Evolutionary conservation across 768 basidiomycete species (phyloP).

Genomic region (Kwoniella europaea): DNA sequence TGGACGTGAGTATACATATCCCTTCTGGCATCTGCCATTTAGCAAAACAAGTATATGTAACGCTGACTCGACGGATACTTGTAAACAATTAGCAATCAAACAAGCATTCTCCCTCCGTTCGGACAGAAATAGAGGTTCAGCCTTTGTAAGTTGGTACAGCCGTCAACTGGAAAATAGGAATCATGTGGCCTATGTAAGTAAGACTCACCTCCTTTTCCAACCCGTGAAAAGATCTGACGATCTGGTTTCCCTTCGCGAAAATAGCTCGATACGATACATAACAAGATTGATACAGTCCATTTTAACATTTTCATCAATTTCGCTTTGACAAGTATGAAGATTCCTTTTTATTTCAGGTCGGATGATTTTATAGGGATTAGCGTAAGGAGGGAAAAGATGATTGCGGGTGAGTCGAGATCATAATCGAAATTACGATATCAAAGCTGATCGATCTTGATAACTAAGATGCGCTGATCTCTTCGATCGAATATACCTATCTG

Average conservation of each 20-base stretch:
- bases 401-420: slow-evolving; percentile 29
- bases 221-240: too few relatives aligned
- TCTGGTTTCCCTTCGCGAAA: background rate
- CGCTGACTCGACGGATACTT: background rate
- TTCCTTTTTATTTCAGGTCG: slow-evolving; percentile 74
- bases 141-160: slow-evolving; percentile 53
- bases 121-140: slow-evolving; percentile 30
- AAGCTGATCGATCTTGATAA: background rate
- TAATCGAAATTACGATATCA: background rate
- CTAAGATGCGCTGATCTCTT: slow-evolving; percentile 25
- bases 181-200: slow-evolving; percentile 71
- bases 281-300: slow-evolving; percentile 68
- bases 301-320: slow-evolving; percentile 88
- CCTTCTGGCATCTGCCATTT: background rate
- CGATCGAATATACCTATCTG: slow-evolving; percentile 43
- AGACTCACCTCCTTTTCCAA: too few relatives aligned
- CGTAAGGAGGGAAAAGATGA: slow-evolving; percentile 1
- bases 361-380: background rate
- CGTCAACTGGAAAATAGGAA: slow-evolving; percentile 68
- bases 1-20: slow-evolving; percentile 63
- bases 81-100: slow-evolving; percentile 48
- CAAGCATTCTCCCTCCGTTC: slow-evolving; percentile 46
- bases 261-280: slow-evolving; percentile 71
- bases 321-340: slow-evolving; percentile 79
- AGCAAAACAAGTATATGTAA: background rate